Base-by-base conservation (phyloP, 345 rosid species). In the Anastatica hierochuntica region DNA sequence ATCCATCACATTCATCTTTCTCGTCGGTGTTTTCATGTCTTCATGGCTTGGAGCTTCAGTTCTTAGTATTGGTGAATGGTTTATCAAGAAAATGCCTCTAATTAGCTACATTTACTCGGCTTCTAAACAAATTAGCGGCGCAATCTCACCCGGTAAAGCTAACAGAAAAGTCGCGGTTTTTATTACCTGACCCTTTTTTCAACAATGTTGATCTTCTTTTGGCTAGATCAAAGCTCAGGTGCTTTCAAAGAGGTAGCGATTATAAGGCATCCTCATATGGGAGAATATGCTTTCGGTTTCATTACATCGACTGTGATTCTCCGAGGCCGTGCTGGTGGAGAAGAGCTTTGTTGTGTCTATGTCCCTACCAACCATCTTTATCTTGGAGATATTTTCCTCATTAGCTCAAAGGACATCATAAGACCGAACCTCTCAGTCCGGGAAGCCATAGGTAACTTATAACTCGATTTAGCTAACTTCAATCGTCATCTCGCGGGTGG, bases 211-310 rank as follows among this genome's bases (percentile, higher is more conserved):
- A 31, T 23, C 21, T n/a, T 20, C 17, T 20, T 63, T n/a, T 14
- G 39, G 53, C 27, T 79, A 82, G 90, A 80, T 76, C 87, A 82
- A 59, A 76, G 67, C 42, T 67, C 84, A 12, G 72, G 82, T 30
- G 90, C 95, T 11, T 85, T 85, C 76, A 82, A 82, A 62, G 82
- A 85, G 62, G 90, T 82, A 14, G 87, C 87, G 2, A 85, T 85
- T 19, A 76, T 85, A 21, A 82, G 76, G 58, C 84, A 85, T 62
- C 95, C 89, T 0, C 77, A 77, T 27, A 49, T 61, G 27, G 88
- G 95, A 49, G 84, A 83, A 58, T 80, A 76, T 10, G 84, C 84
- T 8, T 76, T 80, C 31, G 90, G 87, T 14, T 78, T 77, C 63
- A 79, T 82, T 64, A 85, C 89, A 17, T 80, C 87, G 1, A 54